Base-by-base conservation (phyloP, 306 rosid genomes). In the Canavalia gladiata region DNA sequence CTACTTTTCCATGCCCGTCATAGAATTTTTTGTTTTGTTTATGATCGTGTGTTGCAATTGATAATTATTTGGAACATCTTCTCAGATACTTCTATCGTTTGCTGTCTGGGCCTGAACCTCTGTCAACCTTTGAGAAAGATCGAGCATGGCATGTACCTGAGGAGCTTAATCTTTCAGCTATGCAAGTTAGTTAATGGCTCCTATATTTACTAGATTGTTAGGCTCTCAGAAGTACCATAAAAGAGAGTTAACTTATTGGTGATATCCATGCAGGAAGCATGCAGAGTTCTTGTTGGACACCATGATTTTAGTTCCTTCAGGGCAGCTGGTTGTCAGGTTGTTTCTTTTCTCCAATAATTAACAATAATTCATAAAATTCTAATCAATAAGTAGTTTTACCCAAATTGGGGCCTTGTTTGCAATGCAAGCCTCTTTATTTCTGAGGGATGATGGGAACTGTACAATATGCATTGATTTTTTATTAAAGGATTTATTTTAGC, bases 251-350 rank as follows among this genome's bases (percentile, higher is more conserved):
- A 35, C 34, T 51, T 55, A 56, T 77, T 74, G 47, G 70, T 81
- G 42, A 68, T 75, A 58, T 73, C 67, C 43, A 30, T 85, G 88
- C 87, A 95, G 97, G 98, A 88, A 71, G 99, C 99, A 52, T 92
- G 98, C 90, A 86, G 81, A 67, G 88, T 93, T 83, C 97, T 93
- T 65, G 94, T 88, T 70, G 99, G 97, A 68, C 83, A 59, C 86
- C 99, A 93, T 88, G 98, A 95, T 87, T 95, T 93, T 86, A 95
- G 98, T 82, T 93, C 99, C 86, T 95, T 95, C 80, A 85, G 99
- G 83, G 94, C 97, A 59, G 83, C 97, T 58, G 98, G 97, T 84
- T 92, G 99, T 87, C 99, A 95, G 97, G 98, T 93, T 81, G 80
- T 55, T 50, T 79, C 72, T 83, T 55, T 57, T 85, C 75, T 68